These are phyloP conservation scores for Crithidia expoeki DNA, from an alignment of 208 protist genomes.

Conservation along the genomic window DNA sequence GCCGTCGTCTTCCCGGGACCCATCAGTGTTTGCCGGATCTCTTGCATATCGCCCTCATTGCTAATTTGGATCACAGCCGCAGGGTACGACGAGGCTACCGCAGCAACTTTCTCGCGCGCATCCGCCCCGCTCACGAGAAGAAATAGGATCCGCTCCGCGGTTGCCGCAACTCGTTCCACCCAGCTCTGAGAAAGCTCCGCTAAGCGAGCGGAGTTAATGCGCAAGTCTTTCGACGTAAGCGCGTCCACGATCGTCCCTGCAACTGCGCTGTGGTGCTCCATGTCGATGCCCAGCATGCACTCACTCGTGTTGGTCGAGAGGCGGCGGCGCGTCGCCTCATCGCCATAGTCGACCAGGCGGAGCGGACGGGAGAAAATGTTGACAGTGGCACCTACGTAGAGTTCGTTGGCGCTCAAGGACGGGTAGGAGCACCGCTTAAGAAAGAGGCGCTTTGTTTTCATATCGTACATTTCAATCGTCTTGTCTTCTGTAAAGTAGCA, in stretches of 20 bases:
- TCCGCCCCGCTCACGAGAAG: constrained; percentile 64
- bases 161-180: constrained; percentile 34
- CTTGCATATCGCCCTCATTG: constrained; percentile 40
- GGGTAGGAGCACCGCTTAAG: constrained; percentile 93
- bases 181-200: constrained; percentile 64
- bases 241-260: constrained; percentile 61
- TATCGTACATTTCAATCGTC: constrained; percentile 96
- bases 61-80: constrained; percentile 46
- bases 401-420: constrained; percentile 73
- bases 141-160: constrained; percentile 50
- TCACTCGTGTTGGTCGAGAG: constrained; percentile 64
- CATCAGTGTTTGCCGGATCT: constrained; percentile 41
- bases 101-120: constrained; percentile 53
- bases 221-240: constrained; percentile 58
- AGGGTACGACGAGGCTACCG: constrained; percentile 36
- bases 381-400: constrained; percentile 93
- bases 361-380: constrained; percentile 93
- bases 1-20: constrained; percentile 81
- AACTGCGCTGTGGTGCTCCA: constrained; percentile 26
- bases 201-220: constrained; percentile 74
- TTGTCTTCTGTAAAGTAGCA: constrained; percentile 89
- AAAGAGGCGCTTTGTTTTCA: constrained; percentile 92
- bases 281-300: constrained; percentile 69
- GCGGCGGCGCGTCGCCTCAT: constrained; percentile 82
- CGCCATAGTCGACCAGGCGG: constrained; percentile 91